phyloP scores from a whole-genome alignment of 2,329 filamentous ascomycete species.

The Canariomyces notabilis region DNA sequence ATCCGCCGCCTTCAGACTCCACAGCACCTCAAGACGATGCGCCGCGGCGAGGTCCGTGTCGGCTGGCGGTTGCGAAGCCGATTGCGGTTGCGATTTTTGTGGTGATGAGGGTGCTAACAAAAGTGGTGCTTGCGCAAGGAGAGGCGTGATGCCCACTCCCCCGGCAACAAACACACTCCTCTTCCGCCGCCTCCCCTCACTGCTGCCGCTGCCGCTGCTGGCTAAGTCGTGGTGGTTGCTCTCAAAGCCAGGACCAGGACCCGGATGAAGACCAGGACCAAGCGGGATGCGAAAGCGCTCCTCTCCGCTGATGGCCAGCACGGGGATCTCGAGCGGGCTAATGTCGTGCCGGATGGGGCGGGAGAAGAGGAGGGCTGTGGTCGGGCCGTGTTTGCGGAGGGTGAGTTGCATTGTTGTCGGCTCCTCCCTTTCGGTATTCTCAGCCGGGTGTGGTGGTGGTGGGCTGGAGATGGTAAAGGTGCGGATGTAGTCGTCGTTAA shows the following conservation, averaged over 20 bases:
- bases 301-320: constrained; percentile 69
- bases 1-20: constrained; percentile 62
- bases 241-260: no score
- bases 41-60: no score
- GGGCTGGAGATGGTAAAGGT: constrained; percentile 75
- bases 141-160: constrained; percentile 78
- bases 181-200: constrained; percentile 25
- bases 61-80: no score
- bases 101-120: not conserved
- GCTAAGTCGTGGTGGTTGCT: no score
- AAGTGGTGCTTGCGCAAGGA: constrained; percentile 71
- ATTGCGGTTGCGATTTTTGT: not conserved
- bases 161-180: constrained; percentile 62
- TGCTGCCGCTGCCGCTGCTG: no score
- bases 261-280: not conserved
- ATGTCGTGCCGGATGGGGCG: constrained; percentile 38
- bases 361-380: constrained; percentile 60
- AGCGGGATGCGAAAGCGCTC: constrained; percentile 37
- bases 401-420: constrained; percentile 64
- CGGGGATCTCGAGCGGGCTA: constrained; percentile 55
- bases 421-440: constrained; percentile 21
- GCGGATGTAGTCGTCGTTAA: constrained; percentile 80
- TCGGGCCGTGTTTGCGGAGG: constrained; percentile 61
- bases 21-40: constrained; percentile 52
- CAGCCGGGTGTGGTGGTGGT: constrained; percentile 34